Evolutionary conservation across 2,329 filamentous ascomycete species (phyloP), one percentile per base, ranked within the genome.

Genomic region (Fusarium tricinctum): DNA sequence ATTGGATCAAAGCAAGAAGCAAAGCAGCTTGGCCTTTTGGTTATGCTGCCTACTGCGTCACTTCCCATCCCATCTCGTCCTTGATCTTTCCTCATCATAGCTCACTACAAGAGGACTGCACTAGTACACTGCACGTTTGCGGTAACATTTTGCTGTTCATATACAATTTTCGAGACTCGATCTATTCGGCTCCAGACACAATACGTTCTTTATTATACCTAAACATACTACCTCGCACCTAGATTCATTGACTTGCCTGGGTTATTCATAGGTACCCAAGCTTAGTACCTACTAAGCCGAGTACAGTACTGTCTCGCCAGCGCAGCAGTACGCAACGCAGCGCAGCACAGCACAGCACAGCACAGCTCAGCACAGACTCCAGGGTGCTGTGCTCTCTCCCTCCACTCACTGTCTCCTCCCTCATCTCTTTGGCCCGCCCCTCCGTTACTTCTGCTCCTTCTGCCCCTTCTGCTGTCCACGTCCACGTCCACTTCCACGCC

Each of bases 31-130:
- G 61, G 53, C 60, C 49, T 66, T 70, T 39, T 46, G 58, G 55
- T 63, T 72, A 58, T 68, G 59, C 55, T 72, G 68, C 66, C 68
- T 73, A 58, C 55, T 72, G 70, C 66, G 70, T 73, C 71, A 65
- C 51, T 53, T 64, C 63, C 57, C 52, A 63, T 60, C 48, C 49
- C 45, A 59, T 57, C 54, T 52, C 47, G 49, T 58, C 47, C 63
- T 61, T 53, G 50, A 69, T 63, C 53, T 65, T 50, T 49, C 38
- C 48, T 56, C 57, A 43, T 57, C 42, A 58, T 45, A 61, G 50
- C 45, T 32, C 49, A 35, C 7, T 28, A 28, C 26, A 28, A 30
- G 28, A 30, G 4, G 28, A 30, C 28, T 30, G 28, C 28, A 30
- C 10, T 23, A 26, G 5, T 28, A 30, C 28, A 30, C 48, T 43